Percentiles rank a stretch among this genome's conserved stretches.
These are phyloP conservation scores for Poa annua DNA, from an alignment of 176 grass and related monocot species.

Conservation along the genomic window DNA sequence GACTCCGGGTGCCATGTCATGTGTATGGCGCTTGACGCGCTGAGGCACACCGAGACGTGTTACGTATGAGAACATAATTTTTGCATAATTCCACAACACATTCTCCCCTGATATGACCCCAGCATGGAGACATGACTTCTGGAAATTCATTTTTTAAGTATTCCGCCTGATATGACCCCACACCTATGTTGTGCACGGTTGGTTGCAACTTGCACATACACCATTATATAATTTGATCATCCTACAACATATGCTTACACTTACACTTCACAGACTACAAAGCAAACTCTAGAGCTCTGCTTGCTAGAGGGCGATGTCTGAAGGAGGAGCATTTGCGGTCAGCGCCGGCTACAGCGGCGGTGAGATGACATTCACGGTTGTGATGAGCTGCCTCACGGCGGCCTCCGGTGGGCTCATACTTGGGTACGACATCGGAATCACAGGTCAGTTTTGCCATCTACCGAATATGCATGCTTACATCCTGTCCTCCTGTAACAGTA, in stretches of 20 bases:
- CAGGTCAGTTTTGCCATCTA: slow-evolving; percentile 30
- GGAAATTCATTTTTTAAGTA: too few relatives aligned
- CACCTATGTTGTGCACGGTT: background rate
- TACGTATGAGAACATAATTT: too few relatives aligned
- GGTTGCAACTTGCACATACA: background rate
- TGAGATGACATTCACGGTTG: slow-evolving; percentile 36
- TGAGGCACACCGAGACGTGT: too few relatives aligned
- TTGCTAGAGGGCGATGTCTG: background rate
- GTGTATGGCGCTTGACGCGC: too few relatives aligned
- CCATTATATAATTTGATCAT: background rate
- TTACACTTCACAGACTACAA: background rate
- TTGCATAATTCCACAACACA: too few relatives aligned
- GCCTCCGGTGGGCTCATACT: slow-evolving; percentile 57
- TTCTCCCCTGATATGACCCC: too few relatives aligned
- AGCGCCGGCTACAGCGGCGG: background rate
- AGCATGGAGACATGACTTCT: too few relatives aligned
- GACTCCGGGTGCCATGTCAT: too few relatives aligned
- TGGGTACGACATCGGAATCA: slow-evolving; percentile 60
- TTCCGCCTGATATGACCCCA: background rate
- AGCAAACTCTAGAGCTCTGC: background rate
- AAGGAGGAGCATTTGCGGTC: background rate
- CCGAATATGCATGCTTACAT: background rate
- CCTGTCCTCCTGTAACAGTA: background rate
- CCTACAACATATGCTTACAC: background rate
- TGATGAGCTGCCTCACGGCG: slow-evolving; percentile 58